Conservation (phyloP, 345 rosid genomes). For the Carallia pectinifolia region DNA sequence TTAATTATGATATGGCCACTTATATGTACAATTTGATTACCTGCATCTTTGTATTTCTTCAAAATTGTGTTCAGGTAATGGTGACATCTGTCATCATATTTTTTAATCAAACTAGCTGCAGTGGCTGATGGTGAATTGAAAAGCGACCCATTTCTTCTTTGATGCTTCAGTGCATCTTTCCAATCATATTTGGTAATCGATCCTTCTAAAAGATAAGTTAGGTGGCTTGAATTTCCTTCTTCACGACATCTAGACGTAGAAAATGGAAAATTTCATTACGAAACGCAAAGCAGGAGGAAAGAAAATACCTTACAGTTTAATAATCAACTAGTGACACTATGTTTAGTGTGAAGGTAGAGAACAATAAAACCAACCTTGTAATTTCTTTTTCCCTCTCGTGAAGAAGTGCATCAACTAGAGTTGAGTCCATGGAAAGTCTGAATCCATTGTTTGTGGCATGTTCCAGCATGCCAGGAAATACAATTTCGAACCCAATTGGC, state of each 20-base stretch:
- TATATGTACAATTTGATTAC: background rate
- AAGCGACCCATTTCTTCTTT: slow-evolving; percentile 15
- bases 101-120: slow-evolving; percentile 12
- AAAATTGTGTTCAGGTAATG: slow-evolving; percentile 10
- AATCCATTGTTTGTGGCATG: background rate
- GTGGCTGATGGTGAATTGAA: slow-evolving; percentile 20
- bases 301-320: background rate
- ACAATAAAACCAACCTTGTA: background rate
- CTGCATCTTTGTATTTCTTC: background rate
- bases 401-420: background rate
- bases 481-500: slow-evolving; percentile 10
- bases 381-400: background rate
- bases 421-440: slow-evolving; percentile 1
- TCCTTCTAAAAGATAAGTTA: slow-evolving; percentile 16
- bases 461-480: slow-evolving; percentile 16
- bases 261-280: background rate
- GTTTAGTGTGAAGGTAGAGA: background rate
- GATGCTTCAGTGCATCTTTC: slow-evolving; percentile 14
- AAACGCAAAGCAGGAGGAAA: background rate
- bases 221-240: background rate
- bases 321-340: background rate
- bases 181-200: background rate
- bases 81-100: slow-evolving; percentile 5
- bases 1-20: background rate
- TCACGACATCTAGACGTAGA: background rate